Evolutionary conservation across 2,329 filamentous ascomycete genomes (phyloP).

Genomic region (Helotiales sp.): DNA sequence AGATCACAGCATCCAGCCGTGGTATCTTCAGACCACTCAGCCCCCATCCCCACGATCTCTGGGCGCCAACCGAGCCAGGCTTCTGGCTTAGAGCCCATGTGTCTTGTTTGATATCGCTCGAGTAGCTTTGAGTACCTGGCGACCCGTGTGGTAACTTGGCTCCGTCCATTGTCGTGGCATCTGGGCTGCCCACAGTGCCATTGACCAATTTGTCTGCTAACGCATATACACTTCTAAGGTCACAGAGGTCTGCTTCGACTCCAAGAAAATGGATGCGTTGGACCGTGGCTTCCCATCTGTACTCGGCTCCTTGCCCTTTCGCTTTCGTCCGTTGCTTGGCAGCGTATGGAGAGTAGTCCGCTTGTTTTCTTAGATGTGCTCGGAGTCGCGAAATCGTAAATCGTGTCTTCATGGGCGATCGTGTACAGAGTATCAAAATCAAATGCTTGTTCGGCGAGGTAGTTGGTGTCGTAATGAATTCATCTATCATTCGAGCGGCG

Average conservation of each 20-base stretch:
- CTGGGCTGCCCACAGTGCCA: constrained; percentile 34
- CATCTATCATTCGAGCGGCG: constrained; percentile 82
- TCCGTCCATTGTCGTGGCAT: constrained; percentile 34
- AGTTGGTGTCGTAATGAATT: constrained; percentile 72
- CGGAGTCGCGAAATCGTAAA: constrained; percentile 68
- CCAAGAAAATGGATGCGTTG: constrained; percentile 58
- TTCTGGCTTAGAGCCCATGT: constrained; percentile 44
- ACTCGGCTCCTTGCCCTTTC: constrained; percentile 55
- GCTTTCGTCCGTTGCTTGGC: constrained; percentile 45
- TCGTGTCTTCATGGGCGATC: constrained; percentile 70
- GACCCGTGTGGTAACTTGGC: constrained; percentile 33
- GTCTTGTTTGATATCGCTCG: constrained; percentile 29
- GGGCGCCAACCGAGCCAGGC: constrained; percentile 50
- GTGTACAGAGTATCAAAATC: constrained; percentile 81
- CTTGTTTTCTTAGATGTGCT: constrained; percentile 54
- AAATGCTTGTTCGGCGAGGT: constrained; percentile 68
- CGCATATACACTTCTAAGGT: constrained; percentile 49
- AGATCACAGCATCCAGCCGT: constrained; percentile 75
- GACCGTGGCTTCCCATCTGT: constrained; percentile 45
- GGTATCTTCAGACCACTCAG: constrained; percentile 54
- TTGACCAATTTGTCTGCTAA: constrained; percentile 33
- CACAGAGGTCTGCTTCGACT: constrained; percentile 60
- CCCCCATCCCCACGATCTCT: constrained; percentile 42
- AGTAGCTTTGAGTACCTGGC: constrained; percentile 32
- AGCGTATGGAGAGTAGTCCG: constrained; percentile 49